These are phyloP conservation scores for Fusarium humuli DNA, from an alignment of 2,329 filamentous ascomycete species.

Conservation along the genomic window DNA sequence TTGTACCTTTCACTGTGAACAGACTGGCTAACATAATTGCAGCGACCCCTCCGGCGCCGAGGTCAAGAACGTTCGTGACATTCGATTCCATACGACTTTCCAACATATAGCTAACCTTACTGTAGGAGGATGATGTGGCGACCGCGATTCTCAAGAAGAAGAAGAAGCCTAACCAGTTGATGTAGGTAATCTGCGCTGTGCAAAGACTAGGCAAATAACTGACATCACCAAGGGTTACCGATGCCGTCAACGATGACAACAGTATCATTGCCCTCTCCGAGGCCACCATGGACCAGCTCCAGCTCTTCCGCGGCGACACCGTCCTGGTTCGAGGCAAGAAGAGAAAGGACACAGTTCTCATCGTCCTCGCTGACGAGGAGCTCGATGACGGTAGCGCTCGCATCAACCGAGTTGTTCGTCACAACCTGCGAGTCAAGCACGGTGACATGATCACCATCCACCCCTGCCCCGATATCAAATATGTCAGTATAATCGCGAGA, in stretches of 20 bases:
- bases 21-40: conserved; percentile 52
- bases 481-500: conserved; percentile 72
- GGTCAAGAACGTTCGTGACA: conserved; percentile 77
- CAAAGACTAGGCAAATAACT: conserved; percentile 34
- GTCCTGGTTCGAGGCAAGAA: conserved; percentile 99
- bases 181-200: conserved; percentile 69
- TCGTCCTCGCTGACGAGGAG: conserved; percentile 96
- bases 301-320: conserved; percentile 98
- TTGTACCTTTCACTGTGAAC: neutral
- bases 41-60: conserved; percentile 93
- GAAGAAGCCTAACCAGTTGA: conserved; percentile 99
- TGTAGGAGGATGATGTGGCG: conserved; percentile 86
- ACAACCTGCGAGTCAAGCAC: conserved; percentile 98
- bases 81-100: conserved; percentile 27
- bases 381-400: conserved; percentile 96
- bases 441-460: conserved; percentile 98
- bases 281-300: conserved; percentile 97
- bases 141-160: conserved; percentile 99
- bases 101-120: conserved; percentile 51
- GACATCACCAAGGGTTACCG: conserved; percentile 80
- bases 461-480: conserved; percentile 99
- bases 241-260: conserved; percentile 99
- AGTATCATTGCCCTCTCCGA: conserved; percentile 98
- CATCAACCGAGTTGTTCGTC: conserved; percentile 98
- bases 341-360: conserved; percentile 98